Conservation (phyloP, 306 rosid species). For the Mimosa bimucronata region DNA sequence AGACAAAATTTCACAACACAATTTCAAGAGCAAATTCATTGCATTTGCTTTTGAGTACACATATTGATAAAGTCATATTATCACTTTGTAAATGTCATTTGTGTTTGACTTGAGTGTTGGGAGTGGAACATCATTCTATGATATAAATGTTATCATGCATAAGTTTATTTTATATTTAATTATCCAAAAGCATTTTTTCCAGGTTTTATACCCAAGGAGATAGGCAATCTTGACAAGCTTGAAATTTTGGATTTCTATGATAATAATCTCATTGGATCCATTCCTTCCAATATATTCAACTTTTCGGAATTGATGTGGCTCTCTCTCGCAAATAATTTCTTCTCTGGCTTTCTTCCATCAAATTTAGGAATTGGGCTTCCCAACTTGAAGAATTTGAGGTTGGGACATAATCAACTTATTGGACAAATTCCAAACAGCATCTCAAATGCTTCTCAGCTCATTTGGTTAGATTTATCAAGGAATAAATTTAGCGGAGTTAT, state of each 20-base stretch:
- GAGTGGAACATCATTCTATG: no score
- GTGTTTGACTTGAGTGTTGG: no score
- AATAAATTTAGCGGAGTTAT: background rate
- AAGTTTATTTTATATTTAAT: no score
- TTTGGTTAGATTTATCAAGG: background rate
- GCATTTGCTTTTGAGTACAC: no score
- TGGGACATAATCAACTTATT: background rate
- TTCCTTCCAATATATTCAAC: slow-evolving; percentile 36
- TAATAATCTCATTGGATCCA: slow-evolving; percentile 11
- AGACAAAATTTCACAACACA: no score
- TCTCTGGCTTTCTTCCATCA: background rate
- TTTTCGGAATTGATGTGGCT: slow-evolving; percentile 23
- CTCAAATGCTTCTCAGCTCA: background rate
- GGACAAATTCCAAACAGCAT: background rate
- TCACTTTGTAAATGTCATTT: no score
- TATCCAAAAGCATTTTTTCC: no score
- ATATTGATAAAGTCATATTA: no score
- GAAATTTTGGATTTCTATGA: background rate
- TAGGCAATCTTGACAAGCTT: background rate
- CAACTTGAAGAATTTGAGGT: background rate
- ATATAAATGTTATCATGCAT: no score
- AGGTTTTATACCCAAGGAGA: slow-evolving; percentile 17
- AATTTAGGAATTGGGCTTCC: background rate
- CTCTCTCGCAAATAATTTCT: no score
- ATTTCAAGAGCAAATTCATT: no score